Evolutionary conservation across 352 stramenopile species (phyloP), one percentile per base, ranked within the genome.

Genomic region (Blastocystis hominis): DNA sequence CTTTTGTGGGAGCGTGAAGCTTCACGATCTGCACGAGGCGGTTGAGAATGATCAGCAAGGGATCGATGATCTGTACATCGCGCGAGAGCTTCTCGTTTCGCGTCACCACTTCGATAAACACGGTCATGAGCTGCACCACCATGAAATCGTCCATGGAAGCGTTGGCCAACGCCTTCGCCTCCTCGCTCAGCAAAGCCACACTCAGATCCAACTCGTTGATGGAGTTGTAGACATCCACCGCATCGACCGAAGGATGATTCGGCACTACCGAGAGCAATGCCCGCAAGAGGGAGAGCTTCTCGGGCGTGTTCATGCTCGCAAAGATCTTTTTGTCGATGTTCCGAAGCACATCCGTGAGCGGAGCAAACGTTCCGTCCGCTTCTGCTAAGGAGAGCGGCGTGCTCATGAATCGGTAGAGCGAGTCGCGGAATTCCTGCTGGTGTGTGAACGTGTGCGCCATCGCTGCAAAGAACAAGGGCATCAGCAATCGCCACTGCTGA

Each of bases 81-180:
- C 20, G 13, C 7, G n/a, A 4, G 53, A 84, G 50, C 47, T 68
- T 63, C 9, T 47, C 3, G 46, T 68, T 84, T 30, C 72, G 54
- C 40, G 72, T 84, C 20, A 84, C 44, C 38, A 68, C 53, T 53
- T 84, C 72, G 7, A 84, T 47, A 34, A 84, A 64, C 20, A 36
- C 72, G 6, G 72, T 84, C 50, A 84, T 84, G n/a, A 84, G 15
- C 50, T 84, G 50, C 2, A 84, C 42, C 44, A 9, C 13, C 3
- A 56, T 10, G 50, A 15, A 30, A 7, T 84, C 72, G 15, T 64
- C 54, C 56, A 42, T 10, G 0, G 53, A 47, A 7, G 40, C 20
- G 3, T 47, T 20, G 20, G 53, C 15, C 9, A 84, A 46, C 38
- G 0, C 34, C 50, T 68, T 42, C 20, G 30, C 47, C 72, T 84